Evolutionary conservation across 2,329 filamentous ascomycete species (phyloP), one percentile per base, ranked within the genome.

Genomic region (Rhynchosporium graminicola): DNA sequence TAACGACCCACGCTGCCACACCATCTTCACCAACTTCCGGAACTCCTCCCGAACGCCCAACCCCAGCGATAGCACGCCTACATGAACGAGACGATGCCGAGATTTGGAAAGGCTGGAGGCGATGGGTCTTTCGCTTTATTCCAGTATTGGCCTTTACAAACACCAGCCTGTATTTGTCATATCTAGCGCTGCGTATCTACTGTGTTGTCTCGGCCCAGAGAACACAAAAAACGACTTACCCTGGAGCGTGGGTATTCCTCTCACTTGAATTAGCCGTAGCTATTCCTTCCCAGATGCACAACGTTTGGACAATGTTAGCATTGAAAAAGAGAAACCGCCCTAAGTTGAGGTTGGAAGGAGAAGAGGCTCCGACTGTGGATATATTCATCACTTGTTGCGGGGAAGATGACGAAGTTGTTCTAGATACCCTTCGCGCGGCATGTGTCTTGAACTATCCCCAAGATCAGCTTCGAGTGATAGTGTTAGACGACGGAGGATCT

Each of bases 301-400:
- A 50, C 10, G n/a, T 50, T 2, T 50, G 29, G 26, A n/a, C 20
- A 29, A 26, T 26, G 6, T 26, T 50, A 5, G 20, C 46, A 12
- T n/a, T 50, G 8, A 28, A 31, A 12, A 26, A 26, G 3, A n/a
- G 46, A 12, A 29, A n/a, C 13, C 20, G 46, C 2, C 15, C 15
- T 12, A 28, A 43, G 36, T 36, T 55, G 9, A n/a, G 51, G 15
- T 4, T 55, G 6, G 4, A 7, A 1, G 80, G 80, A 8, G 74
- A 78, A 10, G 74, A 80, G 2, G 77, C 80, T 4, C 81, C 84
- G 0, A 81, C 82, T 1, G 81, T 87, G 3, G 84, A 87, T 65
- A 76, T 83, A 1, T 78, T 86, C 51, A 72, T 87, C 5, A 83
- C 83, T 1, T 84, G 81, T 73, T 87, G 84, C 63, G 80, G 81